A percentile compares a stretch with the other conserved stretches of the same genome.
These are phyloP conservation scores for Santalum album DNA, from an alignment of 164 flowering plant genomes.

Conservation along the genomic window DNA sequence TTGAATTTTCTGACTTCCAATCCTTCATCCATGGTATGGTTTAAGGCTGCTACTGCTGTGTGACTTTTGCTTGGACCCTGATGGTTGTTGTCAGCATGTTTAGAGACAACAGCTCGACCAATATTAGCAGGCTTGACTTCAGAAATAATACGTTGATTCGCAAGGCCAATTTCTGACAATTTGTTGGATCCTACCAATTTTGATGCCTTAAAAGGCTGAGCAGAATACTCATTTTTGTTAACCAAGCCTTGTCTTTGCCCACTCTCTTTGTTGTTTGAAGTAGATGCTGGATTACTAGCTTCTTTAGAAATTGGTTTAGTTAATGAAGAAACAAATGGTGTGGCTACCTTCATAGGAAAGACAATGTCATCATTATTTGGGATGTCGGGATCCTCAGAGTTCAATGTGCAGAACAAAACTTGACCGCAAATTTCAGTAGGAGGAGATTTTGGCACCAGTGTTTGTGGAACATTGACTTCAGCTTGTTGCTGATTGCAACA, in stretches of 20 bases:
- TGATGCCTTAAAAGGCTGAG: slow-evolving; percentile 8
- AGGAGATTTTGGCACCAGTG: background rate
- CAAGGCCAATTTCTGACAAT: background rate
- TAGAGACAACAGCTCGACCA: background rate
- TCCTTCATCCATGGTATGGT: slow-evolving; percentile 1
- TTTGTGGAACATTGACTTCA: background rate
- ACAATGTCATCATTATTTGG: slow-evolving; percentile 4
- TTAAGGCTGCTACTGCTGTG: slow-evolving; percentile 6
- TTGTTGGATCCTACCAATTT: slow-evolving; percentile 7
- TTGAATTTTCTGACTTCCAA: slow-evolving; percentile 5
- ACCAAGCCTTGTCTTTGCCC: background rate
- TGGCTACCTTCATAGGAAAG: background rate
- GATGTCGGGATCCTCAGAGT: slow-evolving; percentile 1
- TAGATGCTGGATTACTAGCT: background rate
- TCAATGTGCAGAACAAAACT: background rate
- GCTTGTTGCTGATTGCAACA: slow-evolving; percentile 7
- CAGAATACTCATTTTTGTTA: slow-evolving; percentile 4
- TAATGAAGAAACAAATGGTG: background rate
- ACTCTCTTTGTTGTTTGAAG: background rate
- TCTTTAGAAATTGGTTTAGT: background rate
- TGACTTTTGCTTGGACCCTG: slow-evolving; percentile 11
- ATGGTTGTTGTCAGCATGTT: slow-evolving; percentile 4
- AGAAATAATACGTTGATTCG: background rate
- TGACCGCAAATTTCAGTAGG: background rate
- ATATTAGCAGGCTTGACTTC: background rate